Percentiles rank a stretch among this genome's conserved stretches.
Conservation (phyloP, 495 filamentous ascomycete genomes). For the Talaromyces liani region DNA sequence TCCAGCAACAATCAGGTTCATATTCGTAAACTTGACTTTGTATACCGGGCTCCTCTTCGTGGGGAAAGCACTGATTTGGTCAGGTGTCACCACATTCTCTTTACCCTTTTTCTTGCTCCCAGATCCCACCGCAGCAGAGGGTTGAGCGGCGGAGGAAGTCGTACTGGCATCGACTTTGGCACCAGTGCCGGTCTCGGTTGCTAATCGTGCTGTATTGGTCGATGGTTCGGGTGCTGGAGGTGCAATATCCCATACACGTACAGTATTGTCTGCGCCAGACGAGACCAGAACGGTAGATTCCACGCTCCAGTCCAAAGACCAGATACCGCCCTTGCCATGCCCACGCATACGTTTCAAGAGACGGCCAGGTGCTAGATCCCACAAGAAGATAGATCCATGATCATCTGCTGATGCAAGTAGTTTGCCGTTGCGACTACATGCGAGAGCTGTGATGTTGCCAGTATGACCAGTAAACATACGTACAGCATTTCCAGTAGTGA, state of each 20-base stretch:
- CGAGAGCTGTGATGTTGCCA: slow-evolving; percentile 71
- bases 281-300: slow-evolving; percentile 84
- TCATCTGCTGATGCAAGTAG: slow-evolving; percentile 82
- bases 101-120: slow-evolving; percentile 78
- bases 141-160: slow-evolving; percentile 26
- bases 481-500: slow-evolving; percentile 74
- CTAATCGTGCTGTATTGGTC: slow-evolving; percentile 46
- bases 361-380: slow-evolving; percentile 79
- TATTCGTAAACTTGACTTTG: slow-evolving; percentile 85
- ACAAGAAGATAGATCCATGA: slow-evolving; percentile 78
- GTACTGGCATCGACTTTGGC: slow-evolving; percentile 44
- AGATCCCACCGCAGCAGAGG: slow-evolving; percentile 32
- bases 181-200: slow-evolving; percentile 46
- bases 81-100: slow-evolving; percentile 80
- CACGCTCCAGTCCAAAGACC: slow-evolving; percentile 82
- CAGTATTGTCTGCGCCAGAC: slow-evolving; percentile 84
- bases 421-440: slow-evolving; percentile 80
- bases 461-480: slow-evolving; percentile 89
- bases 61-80: slow-evolving; percentile 87
- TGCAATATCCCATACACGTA: slow-evolving; percentile 87
- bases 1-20: slow-evolving; percentile 84
- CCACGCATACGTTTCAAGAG: slow-evolving; percentile 88
- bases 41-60: slow-evolving; percentile 95
- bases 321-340: slow-evolving; percentile 88
- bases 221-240: slow-evolving; percentile 47